A percentile compares a stretch with the other conserved stretches of the same genome.
phyloP scores from a whole-genome alignment of 2,329 filamentous ascomycete genomes.

The Colletotrichum caudatum region DNA sequence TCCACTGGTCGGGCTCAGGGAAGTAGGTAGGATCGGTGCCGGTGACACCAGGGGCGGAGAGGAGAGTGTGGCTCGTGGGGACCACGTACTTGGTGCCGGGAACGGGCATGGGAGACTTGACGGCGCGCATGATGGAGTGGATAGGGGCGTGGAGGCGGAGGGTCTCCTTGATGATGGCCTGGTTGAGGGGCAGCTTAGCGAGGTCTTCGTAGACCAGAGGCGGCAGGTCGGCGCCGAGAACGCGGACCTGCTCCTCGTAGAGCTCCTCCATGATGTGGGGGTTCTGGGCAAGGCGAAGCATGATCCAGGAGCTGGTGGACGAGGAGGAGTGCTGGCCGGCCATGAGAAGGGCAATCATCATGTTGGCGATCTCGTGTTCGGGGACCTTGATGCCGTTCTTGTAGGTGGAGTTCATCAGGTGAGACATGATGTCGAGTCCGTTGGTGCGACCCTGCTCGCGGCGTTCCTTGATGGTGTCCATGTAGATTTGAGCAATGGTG shows the following conservation, averaged over 20 bases:
- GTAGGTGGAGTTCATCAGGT: constrained; percentile 86
- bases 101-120: constrained; percentile 87
- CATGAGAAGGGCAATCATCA: constrained; percentile 96
- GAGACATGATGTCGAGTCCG: constrained; percentile 86
- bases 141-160: constrained; percentile 92
- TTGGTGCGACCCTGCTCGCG: constrained; percentile 65
- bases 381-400: constrained; percentile 85
- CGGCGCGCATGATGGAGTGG: constrained; percentile 93
- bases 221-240: constrained; percentile 80
- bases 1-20: constrained; percentile 84
- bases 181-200: constrained; percentile 82
- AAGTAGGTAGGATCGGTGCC: constrained; percentile 80
- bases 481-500: constrained; percentile 85
- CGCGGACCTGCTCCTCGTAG: constrained; percentile 81
- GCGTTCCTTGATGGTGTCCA: constrained; percentile 82
- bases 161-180: constrained; percentile 90
- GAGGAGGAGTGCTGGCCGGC: constrained; percentile 91
- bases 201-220: constrained; percentile 82
- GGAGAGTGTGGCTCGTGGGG: constrained; percentile 82
- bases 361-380: constrained; percentile 87
- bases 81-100: constrained; percentile 86
- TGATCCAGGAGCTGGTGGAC: constrained; percentile 86
- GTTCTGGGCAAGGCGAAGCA: constrained; percentile 81
- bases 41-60: constrained; percentile 87
- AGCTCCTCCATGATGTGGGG: constrained; percentile 85